Percentiles rank a stretch among this genome's conserved stretches.
These are phyloP conservation scores for Dichomitus squalens DNA, from an alignment of 1,284 basidiomycete species.

Conservation along the genomic window DNA sequence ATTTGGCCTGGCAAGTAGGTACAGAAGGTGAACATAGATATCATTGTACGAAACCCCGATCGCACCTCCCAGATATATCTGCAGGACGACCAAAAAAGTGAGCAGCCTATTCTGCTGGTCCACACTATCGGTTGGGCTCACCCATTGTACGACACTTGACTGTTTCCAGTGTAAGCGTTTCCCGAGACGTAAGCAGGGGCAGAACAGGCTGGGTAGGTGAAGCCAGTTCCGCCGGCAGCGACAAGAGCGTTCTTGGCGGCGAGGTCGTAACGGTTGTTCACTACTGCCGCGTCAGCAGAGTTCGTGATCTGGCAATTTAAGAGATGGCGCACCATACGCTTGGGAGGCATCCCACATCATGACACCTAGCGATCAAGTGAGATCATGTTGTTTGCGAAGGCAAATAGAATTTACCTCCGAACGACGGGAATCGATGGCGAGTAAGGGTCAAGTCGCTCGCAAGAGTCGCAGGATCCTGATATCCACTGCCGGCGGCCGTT, in stretches of 20 bases:
- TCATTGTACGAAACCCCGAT: not conserved
- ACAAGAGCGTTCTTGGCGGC: slow-evolving; percentile 63
- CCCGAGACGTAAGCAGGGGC: slow-evolving; percentile 55
- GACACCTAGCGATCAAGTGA: slow-evolving; percentile 38
- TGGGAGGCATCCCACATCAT: slow-evolving; percentile 78
- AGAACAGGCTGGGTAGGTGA: slow-evolving; percentile 63
- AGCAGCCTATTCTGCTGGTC: not conserved
- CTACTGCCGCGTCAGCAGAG: slow-evolving; percentile 32
- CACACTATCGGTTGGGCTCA: slow-evolving; percentile 31
- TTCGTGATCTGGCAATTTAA: not conserved
- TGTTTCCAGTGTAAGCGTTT: slow-evolving; percentile 52
- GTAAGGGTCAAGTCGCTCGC: slow-evolving; percentile 53
- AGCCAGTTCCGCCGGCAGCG: slow-evolving; percentile 65
- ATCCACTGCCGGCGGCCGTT: slow-evolving; percentile 61
- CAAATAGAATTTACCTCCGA: slow-evolving; percentile 44
- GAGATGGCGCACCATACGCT: slow-evolving; percentile 51
- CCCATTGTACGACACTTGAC: slow-evolving; percentile 58
- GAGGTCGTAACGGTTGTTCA: slow-evolving; percentile 61
- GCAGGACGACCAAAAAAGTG: slow-evolving; percentile 3
- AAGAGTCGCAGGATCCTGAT: slow-evolving; percentile 49
- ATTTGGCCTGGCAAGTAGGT: slow-evolving; percentile 51
- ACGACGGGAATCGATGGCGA: slow-evolving; percentile 66
- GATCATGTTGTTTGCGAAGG: not conserved
- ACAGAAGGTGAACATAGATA: not conserved
- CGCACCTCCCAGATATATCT: slow-evolving; percentile 70